Percentiles rank a stretch among this genome's conserved stretches.
Evolutionary conservation across 1,139 yeast species (phyloP).

Genomic region (Taphrina wiesneri): DNA sequence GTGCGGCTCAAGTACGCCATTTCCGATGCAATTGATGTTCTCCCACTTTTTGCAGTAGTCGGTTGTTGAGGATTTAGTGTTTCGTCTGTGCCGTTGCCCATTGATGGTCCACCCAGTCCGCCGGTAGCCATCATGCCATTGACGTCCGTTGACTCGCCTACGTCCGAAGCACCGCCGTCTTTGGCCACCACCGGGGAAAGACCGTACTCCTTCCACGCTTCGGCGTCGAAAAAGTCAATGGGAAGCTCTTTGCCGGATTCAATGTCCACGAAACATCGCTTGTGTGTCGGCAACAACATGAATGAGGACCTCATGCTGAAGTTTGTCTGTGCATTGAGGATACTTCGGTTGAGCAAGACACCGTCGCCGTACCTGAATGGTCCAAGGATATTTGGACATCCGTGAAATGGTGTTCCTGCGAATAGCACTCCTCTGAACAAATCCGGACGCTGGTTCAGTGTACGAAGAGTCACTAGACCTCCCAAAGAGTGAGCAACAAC

Average conservation of each 20-base stretch:
- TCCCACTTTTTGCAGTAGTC: neutral
- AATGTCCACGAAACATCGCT: conserved; percentile 66
- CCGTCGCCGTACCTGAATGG: conserved; percentile 82
- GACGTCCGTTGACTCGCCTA: conserved; percentile 10
- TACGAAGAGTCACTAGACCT: conserved; percentile 78
- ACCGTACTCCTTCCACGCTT: conserved; percentile 75
- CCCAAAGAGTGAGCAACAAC: conserved; percentile 94
- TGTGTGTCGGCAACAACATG: conserved; percentile 71
- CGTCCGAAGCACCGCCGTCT: conserved; percentile 13
- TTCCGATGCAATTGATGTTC: conserved; percentile 44
- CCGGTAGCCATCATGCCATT: conserved; percentile 19
- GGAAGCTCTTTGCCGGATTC: conserved; percentile 36
- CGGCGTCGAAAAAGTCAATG: conserved; percentile 77
- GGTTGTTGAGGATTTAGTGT: neutral
- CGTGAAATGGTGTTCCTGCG: conserved; percentile 73
- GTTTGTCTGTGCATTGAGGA: conserved; percentile 76
- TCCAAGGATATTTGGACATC: conserved; percentile 82
- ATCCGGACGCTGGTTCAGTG: conserved; percentile 66
- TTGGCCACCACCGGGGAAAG: conserved; percentile 68
- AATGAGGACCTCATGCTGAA: conserved; percentile 86
- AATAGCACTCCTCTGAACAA: conserved; percentile 72
- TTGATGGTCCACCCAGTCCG: conserved; percentile 14
- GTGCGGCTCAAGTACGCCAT: conserved; percentile 65
- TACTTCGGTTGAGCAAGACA: conserved; percentile 69
- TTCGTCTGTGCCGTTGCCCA: conserved; percentile 8